Percentiles rank a stretch among this genome's conserved stretches.
These are phyloP conservation scores for Colletotrichum truncatum DNA, from an alignment of 2,329 filamentous ascomycete genomes.

Conservation along the genomic window DNA sequence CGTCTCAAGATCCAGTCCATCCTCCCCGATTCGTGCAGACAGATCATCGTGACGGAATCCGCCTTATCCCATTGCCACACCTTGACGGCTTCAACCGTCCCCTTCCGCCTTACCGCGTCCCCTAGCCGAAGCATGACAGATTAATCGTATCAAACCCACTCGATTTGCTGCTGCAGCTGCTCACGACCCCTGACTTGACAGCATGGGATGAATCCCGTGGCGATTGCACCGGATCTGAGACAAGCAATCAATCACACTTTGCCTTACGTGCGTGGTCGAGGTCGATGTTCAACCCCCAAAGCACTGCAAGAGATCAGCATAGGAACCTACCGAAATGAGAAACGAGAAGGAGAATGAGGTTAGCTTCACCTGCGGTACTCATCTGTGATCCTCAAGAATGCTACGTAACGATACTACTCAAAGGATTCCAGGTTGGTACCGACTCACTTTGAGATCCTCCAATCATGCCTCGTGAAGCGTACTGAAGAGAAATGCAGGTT, in stretches of 20 bases:
- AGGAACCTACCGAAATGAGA: neutral
- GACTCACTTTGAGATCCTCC: no score
- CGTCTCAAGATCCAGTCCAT: neutral
- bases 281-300: neutral
- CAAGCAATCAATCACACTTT: neutral
- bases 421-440: no score
- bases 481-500: no score
- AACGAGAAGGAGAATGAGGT: neutral
- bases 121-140: neutral
- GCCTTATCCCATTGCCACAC: neutral
- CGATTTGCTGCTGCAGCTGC: neutral
- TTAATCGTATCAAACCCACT: neutral
- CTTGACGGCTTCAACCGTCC: neutral
- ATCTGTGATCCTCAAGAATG: neutral
- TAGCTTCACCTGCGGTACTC: neutral
- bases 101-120: neutral
- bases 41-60: slow-evolving; percentile 1
- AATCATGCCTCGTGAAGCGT: no score
- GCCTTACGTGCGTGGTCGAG: neutral
- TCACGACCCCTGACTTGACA: neutral
- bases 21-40: neutral
- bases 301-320: neutral
- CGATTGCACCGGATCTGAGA: slow-evolving; percentile 4
- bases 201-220: neutral
- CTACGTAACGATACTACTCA: neutral